These are phyloP conservation scores for Nymphaea thermarum DNA, from an alignment of 164 flowering plant genomes.

Conservation along the genomic window DNA sequence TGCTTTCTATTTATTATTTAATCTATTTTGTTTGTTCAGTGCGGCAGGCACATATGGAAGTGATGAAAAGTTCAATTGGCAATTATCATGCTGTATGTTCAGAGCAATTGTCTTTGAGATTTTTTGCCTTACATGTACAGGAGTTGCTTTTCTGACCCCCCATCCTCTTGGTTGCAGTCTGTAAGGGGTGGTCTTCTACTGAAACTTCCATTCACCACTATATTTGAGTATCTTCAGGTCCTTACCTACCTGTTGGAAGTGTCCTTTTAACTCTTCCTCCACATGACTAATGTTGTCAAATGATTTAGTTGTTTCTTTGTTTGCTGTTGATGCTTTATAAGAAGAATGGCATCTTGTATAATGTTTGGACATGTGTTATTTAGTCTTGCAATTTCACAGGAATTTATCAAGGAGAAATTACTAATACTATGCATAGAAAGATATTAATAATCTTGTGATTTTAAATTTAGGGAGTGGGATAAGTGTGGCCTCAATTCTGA, in stretches of 20 bases:
- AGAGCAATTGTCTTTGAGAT: neutral
- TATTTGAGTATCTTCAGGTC: slow-evolving; percentile 97
- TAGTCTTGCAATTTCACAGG: too few relatives aligned
- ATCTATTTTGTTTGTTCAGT: slow-evolving; percentile 31
- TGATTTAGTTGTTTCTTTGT: neutral
- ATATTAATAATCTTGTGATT: too few relatives aligned
- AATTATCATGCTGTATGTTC: slow-evolving; percentile 47
- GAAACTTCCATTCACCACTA: slow-evolving; percentile 76
- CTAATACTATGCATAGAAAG: too few relatives aligned
- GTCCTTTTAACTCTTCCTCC: neutral
- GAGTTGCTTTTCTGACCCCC: too few relatives aligned
- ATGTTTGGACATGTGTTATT: too few relatives aligned
- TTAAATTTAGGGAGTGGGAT: too few relatives aligned
- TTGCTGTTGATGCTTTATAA: neutral
- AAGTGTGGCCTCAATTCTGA: too few relatives aligned
- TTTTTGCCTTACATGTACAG: too few relatives aligned
- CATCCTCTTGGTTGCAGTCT: slow-evolving; percentile 34
- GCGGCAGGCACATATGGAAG: slow-evolving; percentile 34
- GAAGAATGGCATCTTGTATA: too few relatives aligned
- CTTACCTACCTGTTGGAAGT: neutral
- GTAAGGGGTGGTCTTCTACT: slow-evolving; percentile 39
- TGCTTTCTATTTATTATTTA: neutral
- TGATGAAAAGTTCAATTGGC: slow-evolving; percentile 46
- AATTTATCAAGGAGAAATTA: too few relatives aligned
- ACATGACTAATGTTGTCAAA: neutral